Percentiles rank a stretch among this genome's conserved stretches.
Evolutionary conservation across 1,284 basidiomycete genomes (phyloP).

Genomic region (Boletellus dicymbophilus): DNA sequence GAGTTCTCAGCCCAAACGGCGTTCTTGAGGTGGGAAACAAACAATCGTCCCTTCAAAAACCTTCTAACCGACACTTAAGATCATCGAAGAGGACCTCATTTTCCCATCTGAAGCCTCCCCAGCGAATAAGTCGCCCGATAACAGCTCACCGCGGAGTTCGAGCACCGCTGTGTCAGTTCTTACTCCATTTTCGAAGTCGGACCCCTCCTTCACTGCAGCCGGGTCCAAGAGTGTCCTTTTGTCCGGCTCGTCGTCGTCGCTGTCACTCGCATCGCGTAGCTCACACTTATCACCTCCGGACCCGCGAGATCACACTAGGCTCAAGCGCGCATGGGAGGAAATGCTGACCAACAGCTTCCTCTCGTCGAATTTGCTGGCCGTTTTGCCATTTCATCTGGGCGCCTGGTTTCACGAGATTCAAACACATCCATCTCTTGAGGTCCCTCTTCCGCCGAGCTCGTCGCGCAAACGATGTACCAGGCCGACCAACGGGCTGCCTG

Average conservation of each 20-base stretch:
- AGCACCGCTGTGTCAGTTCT: conserved; percentile 26
- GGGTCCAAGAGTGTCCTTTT: conserved; percentile 18
- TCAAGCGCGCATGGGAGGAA: conserved; percentile 65
- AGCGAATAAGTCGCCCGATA: conserved; percentile 20
- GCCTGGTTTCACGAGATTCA: conserved; percentile 57
- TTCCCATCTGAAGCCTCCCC: conserved; percentile 52
- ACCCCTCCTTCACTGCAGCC: conserved; percentile 18
- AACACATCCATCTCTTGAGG: conserved; percentile 50
- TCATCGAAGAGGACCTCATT: conserved; percentile 71
- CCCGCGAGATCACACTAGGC: conserved; percentile 62
- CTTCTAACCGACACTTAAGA: conserved; percentile 37
- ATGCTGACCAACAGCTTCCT: conserved; percentile 67
- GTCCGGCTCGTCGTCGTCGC: conserved; percentile 18
- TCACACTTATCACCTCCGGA: conserved; percentile 30
- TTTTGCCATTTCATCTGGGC: conserved; percentile 70
- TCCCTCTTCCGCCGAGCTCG: conserved; percentile 58
- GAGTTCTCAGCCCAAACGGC: conserved; percentile 61
- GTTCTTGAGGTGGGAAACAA: conserved; percentile 56
- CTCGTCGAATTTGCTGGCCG: conserved; percentile 51
- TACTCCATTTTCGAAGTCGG: conserved; percentile 25
- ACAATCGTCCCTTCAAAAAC: not conserved
- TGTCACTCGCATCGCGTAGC: conserved; percentile 19
- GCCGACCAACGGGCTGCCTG: conserved; percentile 8
- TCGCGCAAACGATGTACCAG: conserved; percentile 15
- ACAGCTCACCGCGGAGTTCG: conserved; percentile 29